Evolutionary conservation across 1,139 yeast genomes (phyloP).

Genomic region (Yamadazyma friedrichii): DNA sequence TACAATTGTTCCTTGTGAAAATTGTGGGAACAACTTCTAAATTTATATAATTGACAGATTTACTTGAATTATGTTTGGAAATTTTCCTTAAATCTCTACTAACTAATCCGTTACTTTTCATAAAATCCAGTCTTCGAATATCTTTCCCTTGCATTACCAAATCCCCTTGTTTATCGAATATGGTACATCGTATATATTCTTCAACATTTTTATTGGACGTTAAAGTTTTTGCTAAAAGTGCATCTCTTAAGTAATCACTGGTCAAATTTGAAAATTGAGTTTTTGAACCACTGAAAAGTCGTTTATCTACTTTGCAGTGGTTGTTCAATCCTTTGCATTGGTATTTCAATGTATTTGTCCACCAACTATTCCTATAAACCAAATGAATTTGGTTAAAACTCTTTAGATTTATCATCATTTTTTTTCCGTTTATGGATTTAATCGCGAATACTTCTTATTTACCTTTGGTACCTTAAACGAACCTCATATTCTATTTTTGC

Average conservation of each 20-base stretch:
- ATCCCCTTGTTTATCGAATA: slow-evolving; percentile 36
- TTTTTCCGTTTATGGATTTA: not conserved
- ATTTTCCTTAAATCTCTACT: slow-evolving; percentile 45
- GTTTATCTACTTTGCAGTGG: not conserved
- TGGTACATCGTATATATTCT: slow-evolving; percentile 58
- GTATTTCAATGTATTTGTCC: no score
- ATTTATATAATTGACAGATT: slow-evolving; percentile 20
- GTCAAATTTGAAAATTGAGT: not conserved
- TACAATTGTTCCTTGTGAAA: slow-evolving; percentile 34
- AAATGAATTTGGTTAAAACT: no score
- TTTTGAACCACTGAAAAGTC: not conserved
- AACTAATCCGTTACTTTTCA: slow-evolving; percentile 34
- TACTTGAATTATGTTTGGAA: slow-evolving; percentile 22
- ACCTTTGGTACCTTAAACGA: not conserved
- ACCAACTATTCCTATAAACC: no score
- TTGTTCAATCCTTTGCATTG: no score
- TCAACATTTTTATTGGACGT: slow-evolving; percentile 22
- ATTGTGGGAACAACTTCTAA: slow-evolving; percentile 46
- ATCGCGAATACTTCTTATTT: not conserved
- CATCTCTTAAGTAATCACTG: slow-evolving; percentile 20
- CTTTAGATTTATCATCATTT: no score
- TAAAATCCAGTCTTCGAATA: slow-evolving; percentile 33
- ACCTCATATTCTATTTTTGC: not conserved
- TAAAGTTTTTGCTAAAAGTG: slow-evolving; percentile 22
- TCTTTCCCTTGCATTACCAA: slow-evolving; percentile 42